Evolutionary conservation across 805 yeast genomes (phyloP).

Genomic region (Wickerhamiella kurtzmanii): DNA sequence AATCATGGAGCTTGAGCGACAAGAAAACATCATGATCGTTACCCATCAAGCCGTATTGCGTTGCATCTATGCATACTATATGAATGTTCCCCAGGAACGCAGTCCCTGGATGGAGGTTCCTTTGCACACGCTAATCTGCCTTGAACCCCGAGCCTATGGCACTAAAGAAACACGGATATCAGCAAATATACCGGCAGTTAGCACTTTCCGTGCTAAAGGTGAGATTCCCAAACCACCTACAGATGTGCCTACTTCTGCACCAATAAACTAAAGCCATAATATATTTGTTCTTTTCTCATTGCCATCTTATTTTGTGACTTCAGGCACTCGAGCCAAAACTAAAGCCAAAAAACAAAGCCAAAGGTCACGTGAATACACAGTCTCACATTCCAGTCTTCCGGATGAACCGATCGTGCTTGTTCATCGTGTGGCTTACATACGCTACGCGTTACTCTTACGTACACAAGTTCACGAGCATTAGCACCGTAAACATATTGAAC

Average conservation of each 20-base stretch:
- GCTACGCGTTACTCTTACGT: too few relatives aligned
- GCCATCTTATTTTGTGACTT: too few relatives aligned
- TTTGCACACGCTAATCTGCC: slow-evolving; percentile 79
- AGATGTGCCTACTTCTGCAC: neutral
- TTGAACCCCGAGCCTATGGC: slow-evolving; percentile 90
- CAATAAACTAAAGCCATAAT: too few relatives aligned
- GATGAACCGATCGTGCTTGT: too few relatives aligned
- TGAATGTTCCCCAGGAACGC: slow-evolving; percentile 96
- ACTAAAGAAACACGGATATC: slow-evolving; percentile 80
- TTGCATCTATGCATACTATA: slow-evolving; percentile 92
- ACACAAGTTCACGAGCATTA: too few relatives aligned
- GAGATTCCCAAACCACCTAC: slow-evolving; percentile 29
- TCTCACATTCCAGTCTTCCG: too few relatives aligned
- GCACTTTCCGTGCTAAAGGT: slow-evolving; percentile 92
- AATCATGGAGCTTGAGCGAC: slow-evolving; percentile 95
- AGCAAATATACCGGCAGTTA: slow-evolving; percentile 95
- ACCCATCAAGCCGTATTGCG: slow-evolving; percentile 97
- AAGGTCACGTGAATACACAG: too few relatives aligned
- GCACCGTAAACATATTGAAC: neutral
- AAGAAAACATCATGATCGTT: slow-evolving; percentile 86
- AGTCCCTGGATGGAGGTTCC: slow-evolving; percentile 99
- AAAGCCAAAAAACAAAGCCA: too few relatives aligned
- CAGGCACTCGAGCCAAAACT: too few relatives aligned
- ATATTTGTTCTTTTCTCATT: too few relatives aligned
- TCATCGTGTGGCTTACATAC: too few relatives aligned